Evolutionary conservation across 495 filamentous ascomycete species (phyloP), one percentile per base, ranked within the genome.

Genomic region (Penicillium samsonianum): DNA sequence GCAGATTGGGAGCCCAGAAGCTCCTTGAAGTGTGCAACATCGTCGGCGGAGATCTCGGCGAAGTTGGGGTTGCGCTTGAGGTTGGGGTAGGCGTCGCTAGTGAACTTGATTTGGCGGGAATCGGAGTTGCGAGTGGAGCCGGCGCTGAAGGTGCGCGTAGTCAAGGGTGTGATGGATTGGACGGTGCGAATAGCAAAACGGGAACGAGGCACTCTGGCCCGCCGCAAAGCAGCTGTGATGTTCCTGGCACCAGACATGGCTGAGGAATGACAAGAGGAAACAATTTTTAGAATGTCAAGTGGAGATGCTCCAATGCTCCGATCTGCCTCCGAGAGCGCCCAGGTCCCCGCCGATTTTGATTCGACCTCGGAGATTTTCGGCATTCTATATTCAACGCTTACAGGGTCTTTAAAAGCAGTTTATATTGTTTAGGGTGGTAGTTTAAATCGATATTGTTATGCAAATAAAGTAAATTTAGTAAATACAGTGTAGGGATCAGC

Each of bases 61-160:
- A 92, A 98, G 35, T 84, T 86, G 30, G 80, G 73, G 65, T 96
- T 81, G 55, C 94, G 82, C 73, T 91, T 82, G 61, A 98, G 73
- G 55, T 89, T 82, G 19, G 94, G 94, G 70, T 98, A 90, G 60
- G 85, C 84, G 49, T 94, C 88, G 57, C 88, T 87, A 37, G 92
- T 97, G 74, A 86, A 89, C 69, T 86, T 84, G 65, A 87, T 82
- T 50, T 82, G 69, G 55, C 82, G 87, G 46, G 66, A 68, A 37
- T 67, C 68, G 43, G 66, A 66, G n/a, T 45, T 57, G 38, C 61
- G 54, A 23, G 62, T 57, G 53, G 73, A 55, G 63, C 69, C 62
- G 56, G 65, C 57, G 52, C 60, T 74, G 67, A 79, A 79, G 57
- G 59, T 59, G 56, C 75, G 75, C 37, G 61, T 53, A 41, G 64